Conservation (phyloP, 108 stramenopile species). For the Discostella stelligeroides region DNA sequence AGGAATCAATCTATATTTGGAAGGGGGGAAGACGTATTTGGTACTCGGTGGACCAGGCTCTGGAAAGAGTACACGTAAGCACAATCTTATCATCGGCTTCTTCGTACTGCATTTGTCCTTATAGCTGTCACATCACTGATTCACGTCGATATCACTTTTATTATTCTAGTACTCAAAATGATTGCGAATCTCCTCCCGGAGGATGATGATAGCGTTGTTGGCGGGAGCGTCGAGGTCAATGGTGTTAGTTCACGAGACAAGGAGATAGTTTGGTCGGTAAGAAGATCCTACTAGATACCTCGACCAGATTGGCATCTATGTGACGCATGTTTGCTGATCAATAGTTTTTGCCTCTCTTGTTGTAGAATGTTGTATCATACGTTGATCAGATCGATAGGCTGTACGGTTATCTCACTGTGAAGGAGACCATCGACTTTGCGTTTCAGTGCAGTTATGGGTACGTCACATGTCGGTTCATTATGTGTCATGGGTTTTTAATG, state of each 20-base stretch:
- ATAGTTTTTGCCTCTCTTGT: background rate
- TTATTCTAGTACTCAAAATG: conserved; percentile 8
- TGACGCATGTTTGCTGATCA: background rate
- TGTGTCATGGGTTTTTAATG: no score
- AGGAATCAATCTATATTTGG: conserved; percentile 57
- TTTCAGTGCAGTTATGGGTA: no score
- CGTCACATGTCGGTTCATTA: no score
- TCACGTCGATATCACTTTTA: background rate
- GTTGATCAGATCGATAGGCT: conserved; percentile 12
- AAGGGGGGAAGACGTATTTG: no score
- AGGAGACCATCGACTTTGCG: no score
- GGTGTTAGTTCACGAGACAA: background rate
- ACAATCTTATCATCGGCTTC: no score
- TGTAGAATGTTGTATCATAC: conserved; percentile 6
- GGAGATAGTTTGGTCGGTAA: background rate
- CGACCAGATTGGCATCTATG: background rate
- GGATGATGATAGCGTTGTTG: background rate
- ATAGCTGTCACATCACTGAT: background rate
- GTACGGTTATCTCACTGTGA: conserved; percentile 9
- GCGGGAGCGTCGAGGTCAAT: conserved; percentile 1
- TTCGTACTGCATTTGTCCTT: background rate
- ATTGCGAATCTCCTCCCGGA: conserved; percentile 3
- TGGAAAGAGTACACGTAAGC: conserved; percentile 62
- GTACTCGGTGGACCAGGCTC: conserved; percentile 87
- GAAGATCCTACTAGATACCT: background rate